phyloP scores from a whole-genome alignment of 2,329 filamentous ascomycete genomes.

The Aspergillus ochraceoroseus region DNA sequence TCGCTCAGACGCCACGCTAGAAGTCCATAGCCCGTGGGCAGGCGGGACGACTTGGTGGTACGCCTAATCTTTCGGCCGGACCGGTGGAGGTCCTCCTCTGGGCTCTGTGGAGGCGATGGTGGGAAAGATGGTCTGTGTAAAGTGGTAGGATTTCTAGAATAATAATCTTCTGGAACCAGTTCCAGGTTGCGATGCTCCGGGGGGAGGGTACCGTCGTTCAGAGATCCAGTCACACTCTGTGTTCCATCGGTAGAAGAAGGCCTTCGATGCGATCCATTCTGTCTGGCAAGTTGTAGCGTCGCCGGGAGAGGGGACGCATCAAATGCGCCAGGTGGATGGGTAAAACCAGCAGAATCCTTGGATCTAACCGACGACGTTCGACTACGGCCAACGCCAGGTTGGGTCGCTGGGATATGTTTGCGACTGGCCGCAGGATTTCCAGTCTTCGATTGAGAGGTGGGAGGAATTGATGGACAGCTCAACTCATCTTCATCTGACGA shows the following conservation, averaged over 20 bases:
- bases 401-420: conserved; percentile 5
- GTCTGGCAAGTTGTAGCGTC: conserved; percentile 28
- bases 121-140: conserved; percentile 26
- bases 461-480: conserved; percentile 8
- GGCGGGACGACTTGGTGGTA: conserved; percentile 22
- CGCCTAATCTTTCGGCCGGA: conserved; percentile 21
- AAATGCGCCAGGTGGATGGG: conserved; percentile 26
- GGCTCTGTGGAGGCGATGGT: conserved; percentile 34
- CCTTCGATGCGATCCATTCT: conserved; percentile 20
- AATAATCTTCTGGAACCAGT: conserved; percentile 34
- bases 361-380: conserved; percentile 32
- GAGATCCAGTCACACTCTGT: conserved; percentile 17
- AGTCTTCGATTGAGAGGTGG: conserved; percentile 12
- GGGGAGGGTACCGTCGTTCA: conserved; percentile 21
- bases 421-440: conserved; percentile 10
- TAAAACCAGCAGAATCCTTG: conserved; percentile 26
- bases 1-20: conserved; percentile 33
- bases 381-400: conserved; percentile 24
- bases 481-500: conserved; percentile 20
- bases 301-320: conserved; percentile 26
- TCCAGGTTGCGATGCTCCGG: conserved; percentile 28
- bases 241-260: conserved; percentile 21
- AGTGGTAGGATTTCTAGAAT: conserved; percentile 23
- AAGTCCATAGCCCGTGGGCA: conserved; percentile 35
- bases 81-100: conserved; percentile 27